Evolutionary conservation across 306 rosid genomes (phyloP), one percentile per base, ranked within the genome.

Genomic region (Parietaria judaica): DNA sequence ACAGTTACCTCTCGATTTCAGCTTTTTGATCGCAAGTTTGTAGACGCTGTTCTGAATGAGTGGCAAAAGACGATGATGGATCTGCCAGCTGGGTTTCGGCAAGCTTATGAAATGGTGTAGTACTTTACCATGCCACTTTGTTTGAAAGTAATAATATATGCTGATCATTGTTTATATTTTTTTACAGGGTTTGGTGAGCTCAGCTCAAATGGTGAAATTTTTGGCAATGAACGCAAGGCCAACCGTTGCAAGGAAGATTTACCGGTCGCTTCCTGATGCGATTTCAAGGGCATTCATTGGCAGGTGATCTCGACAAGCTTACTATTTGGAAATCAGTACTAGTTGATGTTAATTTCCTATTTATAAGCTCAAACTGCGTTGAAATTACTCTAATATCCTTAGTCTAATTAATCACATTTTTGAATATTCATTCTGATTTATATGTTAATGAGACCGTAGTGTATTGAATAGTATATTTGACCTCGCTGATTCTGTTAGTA

Each of bases 41-140:
- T 92, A 60, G 97, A 92, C 68, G 96, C 95, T 0, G 95, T 92
- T 54, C 78, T 88, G 80, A 84, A 81, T 56, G 97, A 92, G 80
- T 92, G 99, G 99, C 95, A 88, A 68, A 84, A 39, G 82, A 88
- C 97, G 61, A 72, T 92, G 79, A 79, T 92, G 94, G 96, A 92
- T 71, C 86, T 92, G 71, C 99, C 99, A 63, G 99, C 97, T 58
- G 99, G 99, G 64, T 76, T 92, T 57, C 95, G 99, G 16, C 97
- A 92, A 79, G 96, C 99, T 57, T 88, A 86, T 78, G 99, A 94
- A 81, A 84, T 94, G 99, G 97, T 88, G 57, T 61, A 15, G 59
- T 70, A 51, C 31, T 68, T 68, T 67, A 69, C 71, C 39, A 23
- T 52, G 14, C 14, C 50, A 44, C 54, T 65, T 78, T 72, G 65